These are phyloP conservation scores for Catharanthus roseus DNA, from an alignment of 257 asterid species.

Conservation along the genomic window DNA sequence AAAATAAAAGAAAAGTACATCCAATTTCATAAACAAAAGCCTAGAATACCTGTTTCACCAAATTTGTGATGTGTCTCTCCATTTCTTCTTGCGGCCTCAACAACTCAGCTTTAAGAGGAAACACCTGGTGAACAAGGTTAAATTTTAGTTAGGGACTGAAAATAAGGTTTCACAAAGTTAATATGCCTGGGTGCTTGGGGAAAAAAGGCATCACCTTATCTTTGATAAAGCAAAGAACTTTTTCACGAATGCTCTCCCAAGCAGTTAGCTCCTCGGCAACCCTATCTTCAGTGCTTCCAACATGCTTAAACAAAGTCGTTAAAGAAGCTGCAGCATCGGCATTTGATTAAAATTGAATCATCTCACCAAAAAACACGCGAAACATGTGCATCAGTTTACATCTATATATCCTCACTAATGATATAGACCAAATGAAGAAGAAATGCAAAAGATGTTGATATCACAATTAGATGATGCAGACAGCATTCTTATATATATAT, in stretches of 20 bases:
- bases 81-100: conserved; percentile 77
- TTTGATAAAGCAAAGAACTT: conserved; percentile 72
- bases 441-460: background rate
- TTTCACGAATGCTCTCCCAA: conserved; percentile 86
- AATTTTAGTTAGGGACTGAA: background rate
- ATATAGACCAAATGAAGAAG: background rate
- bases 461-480: too few relatives aligned
- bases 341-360: conserved; percentile 9
- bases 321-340: conserved; percentile 67
- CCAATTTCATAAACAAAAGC: background rate
- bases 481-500: too few relatives aligned
- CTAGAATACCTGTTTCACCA: conserved; percentile 71
- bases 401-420: background rate
- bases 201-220: conserved; percentile 52
- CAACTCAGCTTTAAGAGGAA: conserved; percentile 76
- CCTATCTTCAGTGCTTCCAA: conserved; percentile 79
- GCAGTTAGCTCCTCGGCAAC: conserved; percentile 64
- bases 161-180: background rate
- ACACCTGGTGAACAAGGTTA: conserved; percentile 49
- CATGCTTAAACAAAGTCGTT: conserved; percentile 80
- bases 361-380: background rate
- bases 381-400: background rate
- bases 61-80: conserved; percentile 82
- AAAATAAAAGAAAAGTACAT: background rate
- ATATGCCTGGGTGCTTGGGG: background rate